Percentiles rank a stretch among this genome's conserved stretches.
Conservation (phyloP, 2,329 filamentous ascomycete species). For the Ophiostoma tasmaniense region DNA sequence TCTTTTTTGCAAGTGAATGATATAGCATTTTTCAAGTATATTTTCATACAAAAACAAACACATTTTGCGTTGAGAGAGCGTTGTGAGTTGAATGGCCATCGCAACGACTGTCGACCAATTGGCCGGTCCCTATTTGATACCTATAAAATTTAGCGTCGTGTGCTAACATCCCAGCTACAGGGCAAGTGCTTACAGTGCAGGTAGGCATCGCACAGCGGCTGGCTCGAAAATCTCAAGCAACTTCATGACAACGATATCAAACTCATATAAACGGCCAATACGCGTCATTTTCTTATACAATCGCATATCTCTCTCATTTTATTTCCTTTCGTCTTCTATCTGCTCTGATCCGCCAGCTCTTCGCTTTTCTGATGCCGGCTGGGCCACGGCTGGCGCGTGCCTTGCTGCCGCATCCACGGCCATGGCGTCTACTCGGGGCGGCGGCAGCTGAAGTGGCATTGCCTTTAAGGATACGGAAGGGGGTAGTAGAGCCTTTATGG, state of each 20-base stretch:
- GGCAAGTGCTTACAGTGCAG: background rate
- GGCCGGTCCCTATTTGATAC: background rate
- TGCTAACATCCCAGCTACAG: background rate
- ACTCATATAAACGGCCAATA: background rate
- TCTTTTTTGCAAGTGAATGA: background rate
- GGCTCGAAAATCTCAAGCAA: background rate
- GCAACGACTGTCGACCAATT: background rate
- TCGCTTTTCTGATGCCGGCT: constrained; percentile 8
- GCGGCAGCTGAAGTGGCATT: background rate
- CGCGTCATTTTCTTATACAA: background rate
- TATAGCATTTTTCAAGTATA: background rate
- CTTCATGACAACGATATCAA: background rate
- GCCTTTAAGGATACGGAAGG: background rate
- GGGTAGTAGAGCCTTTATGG: background rate
- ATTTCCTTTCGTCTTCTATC: too few species aligned
- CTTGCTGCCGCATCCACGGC: constrained; percentile 4
- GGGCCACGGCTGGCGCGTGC: constrained; percentile 11
- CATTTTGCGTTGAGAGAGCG: background rate
- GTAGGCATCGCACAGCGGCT: background rate
- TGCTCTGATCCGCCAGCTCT: background rate
- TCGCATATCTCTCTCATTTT: background rate
- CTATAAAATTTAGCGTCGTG: constrained; percentile 4
- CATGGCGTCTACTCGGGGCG: background rate
- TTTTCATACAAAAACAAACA: background rate
- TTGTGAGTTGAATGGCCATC: background rate